These are phyloP conservation scores for Phaffomyces thermotolerans DNA, from an alignment of 805 yeast species.

Conservation along the genomic window DNA sequence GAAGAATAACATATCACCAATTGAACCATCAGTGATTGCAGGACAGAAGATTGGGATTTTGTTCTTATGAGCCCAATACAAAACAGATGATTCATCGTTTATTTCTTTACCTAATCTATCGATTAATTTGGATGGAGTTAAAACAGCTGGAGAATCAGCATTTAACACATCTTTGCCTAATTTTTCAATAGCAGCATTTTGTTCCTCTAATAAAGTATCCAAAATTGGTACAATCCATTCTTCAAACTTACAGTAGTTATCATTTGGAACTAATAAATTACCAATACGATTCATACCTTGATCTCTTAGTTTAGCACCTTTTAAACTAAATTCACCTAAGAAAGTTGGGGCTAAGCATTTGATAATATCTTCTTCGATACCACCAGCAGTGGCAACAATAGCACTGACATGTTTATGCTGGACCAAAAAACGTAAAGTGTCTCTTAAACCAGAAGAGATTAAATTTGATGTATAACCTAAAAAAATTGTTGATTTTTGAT, in stretches of 20 bases:
- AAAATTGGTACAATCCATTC: constrained; percentile 98
- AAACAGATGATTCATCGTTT: constrained; percentile 85
- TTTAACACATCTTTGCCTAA: constrained; percentile 51
- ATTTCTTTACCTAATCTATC: constrained; percentile 94
- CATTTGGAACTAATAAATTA: constrained; percentile 93
- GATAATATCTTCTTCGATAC: constrained; percentile 95
- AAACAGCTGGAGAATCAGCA: constrained; percentile 53
- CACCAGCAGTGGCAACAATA: constrained; percentile 96
- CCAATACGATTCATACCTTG: constrained; percentile 98
- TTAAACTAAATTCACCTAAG: constrained; percentile 81
- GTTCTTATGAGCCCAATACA: constrained; percentile 98
- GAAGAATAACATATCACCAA: constrained; percentile 98
- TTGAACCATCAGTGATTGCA: constrained; percentile 94
- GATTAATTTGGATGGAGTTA: constrained; percentile 93
- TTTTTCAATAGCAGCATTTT: constrained; percentile 54
- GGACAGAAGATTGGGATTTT: constrained; percentile 96
- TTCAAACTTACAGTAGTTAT: constrained; percentile 94
- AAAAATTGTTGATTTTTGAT: constrained; percentile 82
- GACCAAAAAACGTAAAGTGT: constrained; percentile 80
- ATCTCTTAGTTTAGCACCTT: constrained; percentile 78
- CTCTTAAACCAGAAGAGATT: constrained; percentile 91
- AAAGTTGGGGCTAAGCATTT: constrained; percentile 95
- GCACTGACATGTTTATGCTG: constrained; percentile 94
- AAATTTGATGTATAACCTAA: constrained; percentile 95
- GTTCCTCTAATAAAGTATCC: constrained; percentile 83